phyloP scores from a whole-genome alignment of 148 eudicot species.

The Pharnaceum exiguum region DNA sequence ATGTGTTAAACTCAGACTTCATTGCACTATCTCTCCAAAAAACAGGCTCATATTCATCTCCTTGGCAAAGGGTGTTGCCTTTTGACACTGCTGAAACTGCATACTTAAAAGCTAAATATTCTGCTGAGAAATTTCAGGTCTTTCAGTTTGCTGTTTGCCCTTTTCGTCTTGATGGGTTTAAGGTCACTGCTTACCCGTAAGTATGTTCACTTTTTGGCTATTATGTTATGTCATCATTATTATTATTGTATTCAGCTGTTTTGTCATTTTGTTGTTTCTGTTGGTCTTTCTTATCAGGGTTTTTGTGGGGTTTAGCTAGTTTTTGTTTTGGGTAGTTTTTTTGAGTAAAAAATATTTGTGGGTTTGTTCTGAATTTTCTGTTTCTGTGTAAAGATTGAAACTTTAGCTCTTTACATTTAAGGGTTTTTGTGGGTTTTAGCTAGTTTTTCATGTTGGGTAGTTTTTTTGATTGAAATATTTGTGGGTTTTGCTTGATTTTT shows the following conservation, averaged over 20 bases:
- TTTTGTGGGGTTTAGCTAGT: no score
- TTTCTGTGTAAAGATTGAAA: no score
- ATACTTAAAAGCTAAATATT: constrained; percentile 61
- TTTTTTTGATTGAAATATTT: no score
- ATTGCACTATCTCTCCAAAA: constrained; percentile 67
- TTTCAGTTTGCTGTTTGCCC: constrained; percentile 91
- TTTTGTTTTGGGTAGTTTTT: no score
- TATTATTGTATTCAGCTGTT: no score
- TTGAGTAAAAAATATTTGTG: no score
- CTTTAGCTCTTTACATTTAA: no score
- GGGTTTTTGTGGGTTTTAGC: background rate
- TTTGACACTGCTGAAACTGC: constrained; percentile 68
- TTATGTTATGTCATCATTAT: no score
- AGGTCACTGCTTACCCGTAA: constrained; percentile 77
- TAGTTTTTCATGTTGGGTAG: no score
- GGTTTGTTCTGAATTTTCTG: background rate
- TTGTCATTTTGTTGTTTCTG: background rate
- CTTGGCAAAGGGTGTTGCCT: constrained; percentile 67
- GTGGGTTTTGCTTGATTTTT: no score
- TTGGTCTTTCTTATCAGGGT: background rate
- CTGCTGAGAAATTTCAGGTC: constrained; percentile 70
- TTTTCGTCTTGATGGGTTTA: constrained; percentile 50
- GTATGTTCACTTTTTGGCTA: constrained; percentile 9
- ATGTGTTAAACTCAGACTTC: constrained; percentile 47
- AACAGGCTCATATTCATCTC: constrained; percentile 68